Percentiles rank a stretch among this genome's conserved stretches.
Conservation (phyloP, 2,329 filamentous ascomycete genomes). For the Conoideocrella luteorostrata region DNA sequence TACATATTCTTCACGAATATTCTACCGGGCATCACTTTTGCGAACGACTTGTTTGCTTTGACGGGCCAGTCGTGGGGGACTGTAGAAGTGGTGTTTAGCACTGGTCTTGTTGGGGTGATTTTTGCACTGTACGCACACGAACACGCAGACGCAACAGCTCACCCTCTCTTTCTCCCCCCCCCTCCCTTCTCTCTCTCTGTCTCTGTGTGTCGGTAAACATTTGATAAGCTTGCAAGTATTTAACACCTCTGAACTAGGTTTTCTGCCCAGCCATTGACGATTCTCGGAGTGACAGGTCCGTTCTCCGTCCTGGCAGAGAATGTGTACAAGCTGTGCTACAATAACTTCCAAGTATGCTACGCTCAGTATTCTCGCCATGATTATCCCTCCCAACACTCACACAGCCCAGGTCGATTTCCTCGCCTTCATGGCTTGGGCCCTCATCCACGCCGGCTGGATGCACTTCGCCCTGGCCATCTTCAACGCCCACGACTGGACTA, state of each 20-base stretch:
- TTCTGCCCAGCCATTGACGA: conserved; percentile 58
- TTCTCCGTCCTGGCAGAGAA: conserved; percentile 63
- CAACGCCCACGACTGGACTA: conserved; percentile 65
- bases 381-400: not conserved
- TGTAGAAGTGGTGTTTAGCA: conserved; percentile 62
- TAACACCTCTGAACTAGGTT: conserved; percentile 21
- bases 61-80: too few relatives aligned
- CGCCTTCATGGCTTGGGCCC: conserved; percentile 62
- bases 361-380: too few relatives aligned
- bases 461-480: conserved; percentile 57
- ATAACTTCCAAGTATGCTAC: conserved; percentile 50
- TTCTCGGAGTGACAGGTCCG: conserved; percentile 59
- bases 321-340: conserved; percentile 51
- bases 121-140: conserved; percentile 59
- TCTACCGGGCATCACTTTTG: conserved; percentile 60
- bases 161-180: not conserved
- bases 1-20: conserved; percentile 63
- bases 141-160: conserved; percentile 14
- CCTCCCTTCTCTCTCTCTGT: too few relatives aligned
- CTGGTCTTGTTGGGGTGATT: conserved; percentile 55
- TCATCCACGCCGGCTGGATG: conserved; percentile 61
- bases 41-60: conserved; percentile 56
- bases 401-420: conserved; percentile 47
- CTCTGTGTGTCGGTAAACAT: too few relatives aligned
- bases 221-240: too few relatives aligned